Evolutionary conservation across 1,139 yeast species (phyloP).

Genomic region (Sporopachydermia cereana): DNA sequence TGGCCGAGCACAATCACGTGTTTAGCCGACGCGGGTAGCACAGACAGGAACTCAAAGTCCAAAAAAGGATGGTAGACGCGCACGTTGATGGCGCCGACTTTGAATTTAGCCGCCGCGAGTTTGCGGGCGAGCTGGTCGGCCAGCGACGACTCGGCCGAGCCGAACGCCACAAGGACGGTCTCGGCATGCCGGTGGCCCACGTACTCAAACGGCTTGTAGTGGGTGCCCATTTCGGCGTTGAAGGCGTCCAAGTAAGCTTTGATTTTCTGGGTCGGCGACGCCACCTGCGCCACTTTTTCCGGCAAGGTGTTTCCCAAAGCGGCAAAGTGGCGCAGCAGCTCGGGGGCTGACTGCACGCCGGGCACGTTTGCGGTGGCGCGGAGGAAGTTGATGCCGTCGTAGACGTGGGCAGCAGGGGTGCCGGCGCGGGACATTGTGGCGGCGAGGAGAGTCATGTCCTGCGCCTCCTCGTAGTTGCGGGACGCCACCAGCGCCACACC

Average conservation of each 20-base stretch:
- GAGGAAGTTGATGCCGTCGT: slow-evolving; percentile 67
- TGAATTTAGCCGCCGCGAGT: slow-evolving; percentile 24
- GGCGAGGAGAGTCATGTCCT: slow-evolving; percentile 55
- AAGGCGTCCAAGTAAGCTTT: slow-evolving; percentile 35
- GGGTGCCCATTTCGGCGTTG: slow-evolving; percentile 47
- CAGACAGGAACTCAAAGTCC: slow-evolving; percentile 41
- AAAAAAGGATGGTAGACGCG: slow-evolving; percentile 76
- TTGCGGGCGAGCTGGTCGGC: slow-evolving; percentile 35
- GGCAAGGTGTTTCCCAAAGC: slow-evolving; percentile 14
- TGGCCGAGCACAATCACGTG: slow-evolving; percentile 59
- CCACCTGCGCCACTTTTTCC: slow-evolving; percentile 7
- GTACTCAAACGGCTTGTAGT: slow-evolving; percentile 61
- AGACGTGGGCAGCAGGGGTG: slow-evolving; percentile 53
- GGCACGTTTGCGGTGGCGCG: slow-evolving; percentile 42
- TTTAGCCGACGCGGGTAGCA: slow-evolving; percentile 47
- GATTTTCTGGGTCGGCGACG: slow-evolving; percentile 9
- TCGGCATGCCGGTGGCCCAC: slow-evolving; percentile 49
- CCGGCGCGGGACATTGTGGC: slow-evolving; percentile 47
- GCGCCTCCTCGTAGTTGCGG: slow-evolving; percentile 44
- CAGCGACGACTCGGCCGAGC: slow-evolving; percentile 53
- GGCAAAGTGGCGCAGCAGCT: slow-evolving; percentile 32
- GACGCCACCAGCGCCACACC: slow-evolving; percentile 70
- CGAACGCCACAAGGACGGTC: slow-evolving; percentile 67
- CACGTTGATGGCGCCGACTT: slow-evolving; percentile 55
- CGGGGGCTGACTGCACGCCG: slow-evolving; percentile 34